Evolutionary conservation across 1,284 basidiomycete genomes (phyloP), one percentile per base, ranked within the genome.

Genomic region (Boletellus deceptivus): DNA sequence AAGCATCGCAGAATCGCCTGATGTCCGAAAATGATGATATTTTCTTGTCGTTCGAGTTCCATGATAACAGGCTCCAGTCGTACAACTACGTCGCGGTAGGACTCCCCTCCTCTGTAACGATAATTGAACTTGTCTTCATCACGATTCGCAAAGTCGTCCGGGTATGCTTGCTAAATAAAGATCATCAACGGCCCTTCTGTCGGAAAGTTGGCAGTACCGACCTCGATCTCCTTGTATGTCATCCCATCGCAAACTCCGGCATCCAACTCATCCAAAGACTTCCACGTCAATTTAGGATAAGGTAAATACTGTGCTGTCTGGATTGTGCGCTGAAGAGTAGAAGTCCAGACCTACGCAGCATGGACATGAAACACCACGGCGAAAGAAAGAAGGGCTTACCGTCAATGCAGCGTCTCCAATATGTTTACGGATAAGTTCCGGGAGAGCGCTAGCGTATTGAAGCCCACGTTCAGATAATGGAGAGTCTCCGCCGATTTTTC

Each of bases 61-160:
- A 99, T 98, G 61, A 99, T 98, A 48, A 98, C 91, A 13, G 97
- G 97, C 68, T 99, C 97, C 24, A 99, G 77, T 27, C 96, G 84
- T 6, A 94, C 85, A n/a, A 98, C 93, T 9, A 95, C 92, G 67
- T 98, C 94, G 22, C 94, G 83, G 69, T 98, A 98, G 5, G 93
- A 95, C 69, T 98, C 97, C 48, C 97, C 96, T 17, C 84, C 90
- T 65, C 92, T 79, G 72, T 98, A 98, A 22, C 97, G 85, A 69
- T 99, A 99, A 73, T 99, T 99, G 74, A 98, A 99, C 72, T 99
- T 99, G 76, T 99, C 97, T 49, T 99, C 94, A 65, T 99, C 97
- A 24, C 97, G 84, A 64, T 93, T 93, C n/a, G 93, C 95, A 67
- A 96, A 98, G 70, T 99, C 97, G 59, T 99, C 97, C 0, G 97